These are phyloP conservation scores for Hypoxylon rubiginosum DNA, from an alignment of 2,329 filamentous ascomycete species.

Conservation along the genomic window DNA sequence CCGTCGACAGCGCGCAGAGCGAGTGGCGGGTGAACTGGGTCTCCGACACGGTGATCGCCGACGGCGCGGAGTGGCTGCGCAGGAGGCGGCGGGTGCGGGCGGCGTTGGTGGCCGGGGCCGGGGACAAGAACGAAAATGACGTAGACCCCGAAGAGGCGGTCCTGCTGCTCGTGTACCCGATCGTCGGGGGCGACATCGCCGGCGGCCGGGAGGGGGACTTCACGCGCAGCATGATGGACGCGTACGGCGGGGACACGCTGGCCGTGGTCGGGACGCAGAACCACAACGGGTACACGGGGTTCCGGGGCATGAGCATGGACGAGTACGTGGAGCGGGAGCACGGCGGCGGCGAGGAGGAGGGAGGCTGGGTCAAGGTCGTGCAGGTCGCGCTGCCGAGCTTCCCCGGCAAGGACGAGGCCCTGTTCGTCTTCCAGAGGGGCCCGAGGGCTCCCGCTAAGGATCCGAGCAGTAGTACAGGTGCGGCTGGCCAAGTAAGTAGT, in stretches of 20 bases:
- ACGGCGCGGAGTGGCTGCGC: slow-evolving; percentile 71
- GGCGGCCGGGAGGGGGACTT: slow-evolving; percentile 75
- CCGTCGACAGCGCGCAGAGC: slow-evolving; percentile 77
- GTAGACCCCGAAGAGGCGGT: slow-evolving; percentile 61
- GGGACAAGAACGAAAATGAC: neutral
- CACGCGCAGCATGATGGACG: slow-evolving; percentile 71
- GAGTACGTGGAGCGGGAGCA: slow-evolving; percentile 70
- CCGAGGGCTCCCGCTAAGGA: slow-evolving; percentile 51
- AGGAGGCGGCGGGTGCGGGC: slow-evolving; percentile 60
- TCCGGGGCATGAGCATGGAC: slow-evolving; percentile 73
- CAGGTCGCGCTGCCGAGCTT: slow-evolving; percentile 80
- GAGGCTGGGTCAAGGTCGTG: slow-evolving; percentile 71
- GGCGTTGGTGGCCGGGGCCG: neutral
- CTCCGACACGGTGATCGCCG: slow-evolving; percentile 71
- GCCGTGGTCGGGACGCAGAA: slow-evolving; percentile 83
- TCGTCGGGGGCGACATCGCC: slow-evolving; percentile 74
- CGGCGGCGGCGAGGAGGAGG: slow-evolving; percentile 63
- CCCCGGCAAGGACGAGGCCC: slow-evolving; percentile 80
- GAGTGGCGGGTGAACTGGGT: slow-evolving; percentile 79
- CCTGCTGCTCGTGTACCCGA: slow-evolving; percentile 79
- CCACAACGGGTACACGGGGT: slow-evolving; percentile 79
- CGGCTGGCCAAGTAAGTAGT: neutral
- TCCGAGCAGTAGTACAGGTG: neutral
- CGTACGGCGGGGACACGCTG: slow-evolving; percentile 73
- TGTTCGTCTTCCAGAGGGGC: slow-evolving; percentile 74